Percentiles rank a stretch among this genome's conserved stretches.
Evolutionary conservation across 148 eudicot species (phyloP).

Genomic region (Gaultheria prostrata): DNA sequence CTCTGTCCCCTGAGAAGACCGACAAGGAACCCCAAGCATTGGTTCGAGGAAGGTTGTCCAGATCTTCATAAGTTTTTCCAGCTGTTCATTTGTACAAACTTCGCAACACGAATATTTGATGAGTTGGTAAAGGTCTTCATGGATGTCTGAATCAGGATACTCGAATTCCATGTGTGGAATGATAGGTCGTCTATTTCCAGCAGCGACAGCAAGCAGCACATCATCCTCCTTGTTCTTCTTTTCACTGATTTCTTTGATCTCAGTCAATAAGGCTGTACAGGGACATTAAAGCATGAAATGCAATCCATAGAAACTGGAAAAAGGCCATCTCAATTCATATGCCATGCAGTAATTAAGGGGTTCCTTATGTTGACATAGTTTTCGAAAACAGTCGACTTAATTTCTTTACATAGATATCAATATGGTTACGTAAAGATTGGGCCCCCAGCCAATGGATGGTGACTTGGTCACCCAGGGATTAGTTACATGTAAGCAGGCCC

Average conservation of each 20-base stretch:
- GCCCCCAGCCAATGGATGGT: not conserved
- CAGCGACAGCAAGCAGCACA: slow-evolving; percentile 50
- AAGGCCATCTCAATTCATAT: not conserved
- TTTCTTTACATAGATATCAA: not conserved
- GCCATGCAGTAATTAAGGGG: not conserved
- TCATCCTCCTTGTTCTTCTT: slow-evolving; percentile 53
- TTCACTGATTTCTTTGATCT: slow-evolving; percentile 75
- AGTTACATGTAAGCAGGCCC: not conserved
- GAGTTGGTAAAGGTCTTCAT: slow-evolving; percentile 78
- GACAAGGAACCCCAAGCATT: slow-evolving; percentile 63
- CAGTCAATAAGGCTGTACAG: slow-evolving; percentile 69
- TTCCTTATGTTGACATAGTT: not conserved
- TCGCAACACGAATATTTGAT: slow-evolving; percentile 74
- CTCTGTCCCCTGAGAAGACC: slow-evolving; percentile 45
- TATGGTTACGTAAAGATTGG: not conserved
- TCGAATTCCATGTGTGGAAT: slow-evolving; percentile 66
- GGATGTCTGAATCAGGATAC: slow-evolving; percentile 66
- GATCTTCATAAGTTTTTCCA: slow-evolving; percentile 77
- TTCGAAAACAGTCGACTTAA: not conserved
- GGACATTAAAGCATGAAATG: slow-evolving; percentile 15
- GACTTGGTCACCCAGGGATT: not conserved
- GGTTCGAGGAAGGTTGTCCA: slow-evolving; percentile 81
- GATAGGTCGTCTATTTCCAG: slow-evolving; percentile 53
- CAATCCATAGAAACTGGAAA: not conserved
- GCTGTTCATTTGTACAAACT: slow-evolving; percentile 71